Evolutionary conservation across 352 stramenopile genomes (phyloP), one percentile per base, ranked within the genome.

Genomic region (Phytophthora brassicae): DNA sequence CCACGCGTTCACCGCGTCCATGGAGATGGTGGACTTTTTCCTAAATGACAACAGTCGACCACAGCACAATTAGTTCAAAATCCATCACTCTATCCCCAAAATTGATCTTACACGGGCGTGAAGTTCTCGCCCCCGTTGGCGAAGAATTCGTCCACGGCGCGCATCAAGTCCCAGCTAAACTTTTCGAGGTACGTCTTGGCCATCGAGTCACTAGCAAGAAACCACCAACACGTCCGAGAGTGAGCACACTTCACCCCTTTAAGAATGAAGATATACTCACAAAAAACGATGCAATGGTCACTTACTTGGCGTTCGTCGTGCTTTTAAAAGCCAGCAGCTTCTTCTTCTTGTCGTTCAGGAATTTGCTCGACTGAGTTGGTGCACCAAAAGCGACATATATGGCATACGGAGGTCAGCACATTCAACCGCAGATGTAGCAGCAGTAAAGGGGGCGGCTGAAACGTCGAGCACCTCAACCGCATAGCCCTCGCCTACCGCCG

Each of bases 121-220:
- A 66, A 28, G 50, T 43, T 64, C 28, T 85, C 75, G 31, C 83
- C 79, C 17, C 79, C 77, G 54, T 76, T 89, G 19, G 81, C 64
- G 65, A 88, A 93, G 54, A 90, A 93, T 55, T 89, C 78, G 52
- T 93, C 81, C 19, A 93, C 81, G 3, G 84, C 84, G 17, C 78
- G 80, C 80, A 86, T 81, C 24, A 93, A 56, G 48, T 91, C 81
- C 84, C 84, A 93, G 56, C 81, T 89, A 65, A 90, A 90, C 56
- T 79, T 82, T 64, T 90, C 80, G 3, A 91, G 64, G 56, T 91
- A 93, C 56, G 76, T 87, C 45, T 76, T 77, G 56, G 84, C 84
- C 35, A 77, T 86, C 23, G 62, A 70, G n/a, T 93, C 81, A 28
- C 84, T 93, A 26, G 12, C 4, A 45, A n/a, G n/a, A n/a, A n/a